Conservation (phyloP, 73 alveolate species). For the Paramecium primaurelia region DNA sequence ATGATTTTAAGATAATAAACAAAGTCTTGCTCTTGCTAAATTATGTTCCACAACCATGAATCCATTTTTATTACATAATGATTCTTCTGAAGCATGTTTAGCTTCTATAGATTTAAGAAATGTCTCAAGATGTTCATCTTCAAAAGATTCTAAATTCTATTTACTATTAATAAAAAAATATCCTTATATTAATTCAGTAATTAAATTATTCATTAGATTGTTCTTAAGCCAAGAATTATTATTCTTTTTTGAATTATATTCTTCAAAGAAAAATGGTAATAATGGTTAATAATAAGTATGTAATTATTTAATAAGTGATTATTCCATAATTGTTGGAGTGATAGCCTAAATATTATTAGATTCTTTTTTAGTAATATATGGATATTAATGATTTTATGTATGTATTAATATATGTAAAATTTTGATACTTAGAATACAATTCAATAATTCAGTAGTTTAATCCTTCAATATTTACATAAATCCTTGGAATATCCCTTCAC, state of each 20-base stretch:
- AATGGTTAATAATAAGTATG: neutral
- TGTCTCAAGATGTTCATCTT: neutral
- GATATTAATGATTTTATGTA: neutral
- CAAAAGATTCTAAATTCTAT: neutral
- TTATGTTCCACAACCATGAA: neutral
- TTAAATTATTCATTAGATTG: neutral
- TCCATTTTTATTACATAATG: neutral
- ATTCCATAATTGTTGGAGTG: neutral
- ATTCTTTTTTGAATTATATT: neutral
- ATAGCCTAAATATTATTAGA: neutral
- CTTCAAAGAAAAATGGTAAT: neutral
- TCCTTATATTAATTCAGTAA: neutral
- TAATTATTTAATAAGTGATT: neutral
- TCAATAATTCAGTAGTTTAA: neutral
- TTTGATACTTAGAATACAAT: neutral
- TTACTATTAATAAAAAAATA: neutral
- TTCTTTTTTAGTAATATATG: neutral
- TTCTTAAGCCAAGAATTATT: neutral
- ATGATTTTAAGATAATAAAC: neutral
- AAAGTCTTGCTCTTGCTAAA: neutral
- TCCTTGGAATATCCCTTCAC: neutral
- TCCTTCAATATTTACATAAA: neutral
- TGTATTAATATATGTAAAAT: neutral
- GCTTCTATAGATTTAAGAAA: neutral
- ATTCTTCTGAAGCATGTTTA: neutral